Base-by-base conservation (phyloP, 805 yeast species). In the Starmerella scarabaei region DNA sequence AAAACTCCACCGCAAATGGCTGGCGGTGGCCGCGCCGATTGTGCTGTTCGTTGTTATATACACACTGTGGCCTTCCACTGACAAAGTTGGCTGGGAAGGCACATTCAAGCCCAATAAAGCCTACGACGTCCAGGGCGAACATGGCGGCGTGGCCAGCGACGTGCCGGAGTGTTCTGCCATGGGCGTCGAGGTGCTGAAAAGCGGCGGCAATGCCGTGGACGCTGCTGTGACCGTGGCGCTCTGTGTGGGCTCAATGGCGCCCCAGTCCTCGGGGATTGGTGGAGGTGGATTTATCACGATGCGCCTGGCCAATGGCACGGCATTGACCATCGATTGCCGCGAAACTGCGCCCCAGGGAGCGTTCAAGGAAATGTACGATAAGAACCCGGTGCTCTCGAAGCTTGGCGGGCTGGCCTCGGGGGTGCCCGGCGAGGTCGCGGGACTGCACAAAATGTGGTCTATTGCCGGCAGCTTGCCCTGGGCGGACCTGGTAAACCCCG, bases 381-480 rank as follows among this genome's bases (percentile, higher is more conserved):
- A 56, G 8, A 56, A 62, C 21, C 62, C 64, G 14, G 41, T 59
- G 24, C 57, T 69, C 12, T 69, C 93, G 0, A 71, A 72, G 48
- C 61, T 76, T 16, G 96, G 95, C 3, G 98, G 96, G 0, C 62
- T 84, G n/a, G 83, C 95, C 0, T 74, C 77, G 8, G 97, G 75
- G 1, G 73, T 80, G 16, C 98, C 98, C 0, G 98, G 98, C 9
- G 97, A 88, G 57, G 52, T 88, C 35, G 76, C 75, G 43, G 98
- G 96, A 0, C 62, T 85, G n/a, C 73, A 79, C 51, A 70, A 66
- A 32, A 62, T 88, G 30, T 73, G 61, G 57, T 49, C 59, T 23
- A 47, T 57, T 12, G 88, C 77, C 52, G 93, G 93, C 0, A 66
- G 65, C 3, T 56, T 82, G 7, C 51, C 68, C 2, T 88, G 97